Percentiles rank a stretch among this genome's conserved stretches.
Evolutionary conservation across 768 basidiomycete genomes (phyloP).

Genomic region (Suillus plorans): DNA sequence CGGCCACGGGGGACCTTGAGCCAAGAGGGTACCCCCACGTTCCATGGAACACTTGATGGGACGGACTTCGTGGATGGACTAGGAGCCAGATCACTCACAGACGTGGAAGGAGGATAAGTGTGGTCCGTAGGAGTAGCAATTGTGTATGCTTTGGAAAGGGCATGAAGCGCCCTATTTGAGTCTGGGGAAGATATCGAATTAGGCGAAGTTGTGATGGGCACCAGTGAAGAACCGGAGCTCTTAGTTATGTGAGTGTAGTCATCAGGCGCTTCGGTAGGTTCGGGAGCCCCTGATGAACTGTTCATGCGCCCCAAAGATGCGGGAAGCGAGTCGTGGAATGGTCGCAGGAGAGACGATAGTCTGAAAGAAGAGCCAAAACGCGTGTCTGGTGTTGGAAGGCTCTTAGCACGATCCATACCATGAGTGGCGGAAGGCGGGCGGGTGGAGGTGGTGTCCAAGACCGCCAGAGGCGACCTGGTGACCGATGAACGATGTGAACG

Average conservation of each 20-base stretch:
- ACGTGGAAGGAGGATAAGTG: constrained; percentile 80
- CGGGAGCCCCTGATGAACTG: constrained; percentile 21
- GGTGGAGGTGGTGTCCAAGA: constrained; percentile 61
- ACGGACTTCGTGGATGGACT: constrained; percentile 44
- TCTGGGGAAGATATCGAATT: constrained; percentile 16
- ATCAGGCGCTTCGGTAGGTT: constrained; percentile 43
- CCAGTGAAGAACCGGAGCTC: constrained; percentile 52
- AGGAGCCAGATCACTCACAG: constrained; percentile 45
- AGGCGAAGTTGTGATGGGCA: constrained; percentile 53
- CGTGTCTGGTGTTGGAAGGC: constrained; percentile 33
- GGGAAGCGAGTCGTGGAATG: constrained; percentile 59
- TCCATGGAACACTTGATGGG: constrained; percentile 43
- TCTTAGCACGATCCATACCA: constrained; percentile 41
- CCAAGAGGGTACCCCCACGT: constrained; percentile 72
- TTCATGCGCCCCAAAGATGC: constrained; percentile 35
- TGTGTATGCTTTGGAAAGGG: constrained; percentile 25
- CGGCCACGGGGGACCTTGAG: constrained; percentile 49
- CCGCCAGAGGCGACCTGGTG: constrained; percentile 22
- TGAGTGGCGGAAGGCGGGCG: constrained; percentile 28
- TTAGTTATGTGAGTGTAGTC: constrained; percentile 74
- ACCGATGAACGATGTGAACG: constrained; percentile 46
- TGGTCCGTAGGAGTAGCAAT: constrained; percentile 42
- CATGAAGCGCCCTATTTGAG: constrained; percentile 4
- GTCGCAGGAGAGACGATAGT: constrained; percentile 63
- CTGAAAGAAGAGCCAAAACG: constrained; percentile 52